Percentiles rank a stretch among this genome's conserved stretches.
These are phyloP conservation scores for Hyphopichia buzzinii DNA, from an alignment of 1,139 yeast genomes.

Conservation along the genomic window DNA sequence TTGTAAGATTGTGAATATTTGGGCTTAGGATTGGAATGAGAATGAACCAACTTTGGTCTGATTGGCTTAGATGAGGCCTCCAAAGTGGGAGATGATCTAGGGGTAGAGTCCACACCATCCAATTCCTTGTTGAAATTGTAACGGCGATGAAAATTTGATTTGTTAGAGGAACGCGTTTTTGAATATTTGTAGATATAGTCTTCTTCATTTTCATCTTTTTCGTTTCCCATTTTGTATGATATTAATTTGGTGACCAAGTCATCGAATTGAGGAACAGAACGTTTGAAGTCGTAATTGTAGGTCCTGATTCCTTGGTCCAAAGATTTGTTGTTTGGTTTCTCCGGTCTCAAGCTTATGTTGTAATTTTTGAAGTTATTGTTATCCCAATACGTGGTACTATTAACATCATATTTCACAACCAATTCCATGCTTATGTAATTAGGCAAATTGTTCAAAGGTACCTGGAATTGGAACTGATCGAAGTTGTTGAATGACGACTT, in stretches of 20 bases:
- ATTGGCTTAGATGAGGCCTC: constrained; percentile 1
- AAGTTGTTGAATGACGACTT: constrained; percentile 24
- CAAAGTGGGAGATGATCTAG: constrained; percentile 7
- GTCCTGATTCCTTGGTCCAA: constrained; percentile 12
- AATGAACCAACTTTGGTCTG: constrained; percentile 8
- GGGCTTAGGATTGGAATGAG: constrained; percentile 11
- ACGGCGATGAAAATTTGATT: constrained; percentile 12
- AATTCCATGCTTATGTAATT: constrained; percentile 18
- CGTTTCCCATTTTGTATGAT: neutral
- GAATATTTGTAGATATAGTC: constrained; percentile 2
- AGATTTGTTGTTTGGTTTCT: constrained; percentile 1
- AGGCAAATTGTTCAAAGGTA: constrained; percentile 28
- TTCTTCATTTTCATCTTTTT: constrained; percentile 4
- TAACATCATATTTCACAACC: constrained; percentile 26
- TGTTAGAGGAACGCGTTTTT: constrained; percentile 3
- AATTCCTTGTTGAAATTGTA: constrained; percentile 12
- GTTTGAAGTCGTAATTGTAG: constrained; percentile 14
- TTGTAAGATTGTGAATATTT: constrained; percentile 10
- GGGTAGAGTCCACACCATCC: constrained; percentile 4
- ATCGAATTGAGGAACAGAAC: constrained; percentile 21
- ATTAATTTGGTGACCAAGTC: constrained; percentile 21
- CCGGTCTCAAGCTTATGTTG: constrained; percentile 20
- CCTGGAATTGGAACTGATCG: constrained; percentile 40
- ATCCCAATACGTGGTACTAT: constrained; percentile 31
- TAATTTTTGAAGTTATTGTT: constrained; percentile 32